A percentile compares a stretch with the other conserved stretches of the same genome.
These are phyloP conservation scores for Leishmania aethiopica DNA, from an alignment of 208 protist species.

Conservation along the genomic window DNA sequence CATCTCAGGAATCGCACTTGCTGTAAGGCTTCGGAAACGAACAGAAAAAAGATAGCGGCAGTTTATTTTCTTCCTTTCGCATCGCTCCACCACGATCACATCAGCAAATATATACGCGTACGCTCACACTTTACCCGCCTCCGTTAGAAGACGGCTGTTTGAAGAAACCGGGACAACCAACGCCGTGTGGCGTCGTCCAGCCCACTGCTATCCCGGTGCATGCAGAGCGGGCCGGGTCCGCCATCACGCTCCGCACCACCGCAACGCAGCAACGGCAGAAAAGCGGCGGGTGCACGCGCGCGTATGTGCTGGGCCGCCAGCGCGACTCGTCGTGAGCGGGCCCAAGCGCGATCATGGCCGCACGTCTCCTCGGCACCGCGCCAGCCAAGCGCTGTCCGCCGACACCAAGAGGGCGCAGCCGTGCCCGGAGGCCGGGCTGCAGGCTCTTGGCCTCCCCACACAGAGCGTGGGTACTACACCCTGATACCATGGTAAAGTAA, in stretches of 20 bases:
- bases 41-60: not conserved
- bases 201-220: not conserved
- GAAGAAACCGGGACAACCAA: not conserved
- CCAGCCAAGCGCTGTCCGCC: not conserved
- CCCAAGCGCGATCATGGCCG: not conserved
- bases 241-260: not conserved
- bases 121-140: not conserved
- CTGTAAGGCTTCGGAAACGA: not conserved
- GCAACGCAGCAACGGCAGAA: not conserved
- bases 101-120: not conserved
- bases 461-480: not conserved
- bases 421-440: not conserved
- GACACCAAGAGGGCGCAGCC: not conserved
- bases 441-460: not conserved
- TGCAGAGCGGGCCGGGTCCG: not conserved
- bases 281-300: not conserved
- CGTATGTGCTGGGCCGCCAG: not conserved
- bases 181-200: not conserved
- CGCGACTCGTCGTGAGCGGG: not conserved
- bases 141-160: not conserved
- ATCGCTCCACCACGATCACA: not conserved
- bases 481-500: not conserved
- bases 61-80: not conserved
- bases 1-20: not conserved
- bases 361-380: not conserved